Conservation (phyloP, 352 stramenopile species). For the Pythium sukuiense region DNA sequence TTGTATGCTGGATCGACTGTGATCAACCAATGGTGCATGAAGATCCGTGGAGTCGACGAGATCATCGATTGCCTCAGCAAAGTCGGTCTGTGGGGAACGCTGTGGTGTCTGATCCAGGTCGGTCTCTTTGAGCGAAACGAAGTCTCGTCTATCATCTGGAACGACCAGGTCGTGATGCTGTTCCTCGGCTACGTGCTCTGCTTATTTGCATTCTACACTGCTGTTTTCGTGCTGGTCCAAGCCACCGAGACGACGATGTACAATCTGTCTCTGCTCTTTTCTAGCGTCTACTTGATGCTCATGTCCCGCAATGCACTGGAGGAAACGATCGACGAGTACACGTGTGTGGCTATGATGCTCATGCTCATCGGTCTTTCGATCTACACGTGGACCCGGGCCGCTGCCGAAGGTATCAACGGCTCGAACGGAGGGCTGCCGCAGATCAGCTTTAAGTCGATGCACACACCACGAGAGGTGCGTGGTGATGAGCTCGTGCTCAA, state of each 20-base stretch:
- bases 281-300: slow-evolving; percentile 41
- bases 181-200: slow-evolving; percentile 35
- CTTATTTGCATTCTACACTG: slow-evolving; percentile 43
- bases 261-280: slow-evolving; percentile 38
- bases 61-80: slow-evolving; percentile 36
- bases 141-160: slow-evolving; percentile 34
- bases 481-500: slow-evolving; percentile 13
- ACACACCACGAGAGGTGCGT: slow-evolving; percentile 24
- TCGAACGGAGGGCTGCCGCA: slow-evolving; percentile 14
- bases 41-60: slow-evolving; percentile 22
- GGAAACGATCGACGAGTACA: slow-evolving; percentile 23
- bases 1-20: slow-evolving; percentile 44
- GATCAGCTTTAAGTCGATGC: slow-evolving; percentile 33
- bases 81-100: slow-evolving; percentile 31
- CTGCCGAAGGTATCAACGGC: background rate
- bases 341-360: slow-evolving; percentile 25
- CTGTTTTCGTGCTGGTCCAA: slow-evolving; percentile 36
- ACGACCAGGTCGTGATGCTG: slow-evolving; percentile 25
- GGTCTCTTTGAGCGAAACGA: slow-evolving; percentile 27
- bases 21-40: slow-evolving; percentile 40
- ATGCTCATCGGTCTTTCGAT: slow-evolving; percentile 37
- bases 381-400: slow-evolving; percentile 29
- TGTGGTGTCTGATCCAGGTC: slow-evolving; percentile 35
- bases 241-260: slow-evolving; percentile 34
- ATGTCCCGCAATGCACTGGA: slow-evolving; percentile 32